Conservation (phyloP, 176 grass and related monocot genomes). For the Guadua angustifolia region DNA sequence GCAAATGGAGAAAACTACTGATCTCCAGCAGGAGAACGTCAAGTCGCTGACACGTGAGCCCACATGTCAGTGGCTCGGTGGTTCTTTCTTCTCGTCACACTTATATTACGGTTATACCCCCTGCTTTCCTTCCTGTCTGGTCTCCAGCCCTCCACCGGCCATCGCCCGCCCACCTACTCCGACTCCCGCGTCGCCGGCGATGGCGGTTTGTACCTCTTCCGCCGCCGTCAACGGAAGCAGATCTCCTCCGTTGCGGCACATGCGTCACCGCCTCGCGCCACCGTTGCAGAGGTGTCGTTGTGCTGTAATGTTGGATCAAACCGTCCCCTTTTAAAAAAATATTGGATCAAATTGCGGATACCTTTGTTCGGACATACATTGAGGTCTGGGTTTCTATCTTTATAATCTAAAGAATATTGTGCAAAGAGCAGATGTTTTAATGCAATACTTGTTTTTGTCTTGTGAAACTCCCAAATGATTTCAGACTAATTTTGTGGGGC, state of each 20-base stretch:
- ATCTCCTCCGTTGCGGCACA: background rate
- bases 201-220: background rate
- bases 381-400: background rate
- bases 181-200: background rate
- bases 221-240: background rate
- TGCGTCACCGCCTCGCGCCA: background rate
- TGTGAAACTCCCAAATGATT: background rate
- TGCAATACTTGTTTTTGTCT: background rate
- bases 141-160: background rate
- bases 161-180: background rate
- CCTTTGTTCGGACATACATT: background rate
- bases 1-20: no score
- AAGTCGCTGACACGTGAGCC: no score
- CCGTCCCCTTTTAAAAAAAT: background rate
- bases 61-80: no score
- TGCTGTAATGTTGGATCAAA: background rate
- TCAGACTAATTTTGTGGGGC: background rate
- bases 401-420: background rate
- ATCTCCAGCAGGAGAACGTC: no score
- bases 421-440: background rate
- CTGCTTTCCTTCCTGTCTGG: no score
- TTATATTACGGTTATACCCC: no score
- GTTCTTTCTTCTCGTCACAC: no score
- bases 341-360: background rate
- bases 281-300: background rate